Percentiles rank a stretch among this genome's conserved stretches.
phyloP scores from a whole-genome alignment of 2,329 filamentous ascomycete genomes.

The Xylaria polymorpha region DNA sequence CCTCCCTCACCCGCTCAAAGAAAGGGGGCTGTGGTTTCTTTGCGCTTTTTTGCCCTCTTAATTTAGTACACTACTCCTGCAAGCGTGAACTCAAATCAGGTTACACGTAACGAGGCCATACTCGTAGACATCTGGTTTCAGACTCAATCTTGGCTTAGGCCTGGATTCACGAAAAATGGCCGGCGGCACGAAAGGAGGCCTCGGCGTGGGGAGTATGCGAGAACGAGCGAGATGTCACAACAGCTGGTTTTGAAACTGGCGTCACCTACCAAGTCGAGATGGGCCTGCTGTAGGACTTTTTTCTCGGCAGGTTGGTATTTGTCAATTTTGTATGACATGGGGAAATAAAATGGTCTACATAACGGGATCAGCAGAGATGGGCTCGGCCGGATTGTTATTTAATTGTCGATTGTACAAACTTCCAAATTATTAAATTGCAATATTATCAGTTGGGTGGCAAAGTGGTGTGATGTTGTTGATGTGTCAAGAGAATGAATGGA shows the following conservation, averaged over 20 bases:
- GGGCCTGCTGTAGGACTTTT: constrained; percentile 2
- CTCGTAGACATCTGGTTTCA: constrained; percentile 4
- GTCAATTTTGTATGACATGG: not conserved
- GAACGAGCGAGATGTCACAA: not conserved
- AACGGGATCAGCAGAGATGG: not conserved
- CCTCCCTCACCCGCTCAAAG: not conserved
- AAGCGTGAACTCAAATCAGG: not conserved
- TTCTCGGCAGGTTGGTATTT: constrained; percentile 1
- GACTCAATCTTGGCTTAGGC: not conserved
- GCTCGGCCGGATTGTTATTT: not conserved
- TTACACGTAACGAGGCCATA: constrained; percentile 5
- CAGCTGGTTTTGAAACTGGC: constrained; percentile 1
- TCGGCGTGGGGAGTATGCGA: not conserved
- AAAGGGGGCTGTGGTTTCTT: not conserved
- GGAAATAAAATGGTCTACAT: not conserved
- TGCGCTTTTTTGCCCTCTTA: not conserved
- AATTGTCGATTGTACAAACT: not conserved
- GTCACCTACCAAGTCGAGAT: constrained; percentile 32
- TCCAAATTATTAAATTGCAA: not conserved
- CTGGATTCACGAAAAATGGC: no score
- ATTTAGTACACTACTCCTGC: not conserved
- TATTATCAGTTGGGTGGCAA: not conserved
- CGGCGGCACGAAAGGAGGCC: constrained; percentile 6
- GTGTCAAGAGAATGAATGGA: not conserved
- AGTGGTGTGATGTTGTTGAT: constrained; percentile 2